A percentile compares a stretch with the other conserved stretches of the same genome.
phyloP scores from a whole-genome alignment of 108 stramenopile species.

The Nannochloropsis gaditana region DNA sequence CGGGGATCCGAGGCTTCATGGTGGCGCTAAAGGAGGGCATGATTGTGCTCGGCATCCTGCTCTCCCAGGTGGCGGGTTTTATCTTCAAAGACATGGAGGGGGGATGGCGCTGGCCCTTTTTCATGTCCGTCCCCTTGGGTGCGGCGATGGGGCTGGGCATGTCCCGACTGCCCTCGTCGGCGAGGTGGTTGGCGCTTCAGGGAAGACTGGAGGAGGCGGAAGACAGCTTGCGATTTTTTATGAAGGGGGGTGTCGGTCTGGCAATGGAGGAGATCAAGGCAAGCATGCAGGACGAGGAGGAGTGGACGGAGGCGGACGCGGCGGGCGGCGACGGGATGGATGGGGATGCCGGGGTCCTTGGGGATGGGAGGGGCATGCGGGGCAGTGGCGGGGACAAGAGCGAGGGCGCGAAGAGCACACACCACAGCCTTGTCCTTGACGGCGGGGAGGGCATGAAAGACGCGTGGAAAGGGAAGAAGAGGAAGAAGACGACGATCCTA shows the following conservation, averaged over 20 bases:
- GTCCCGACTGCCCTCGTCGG: conserved; percentile 42
- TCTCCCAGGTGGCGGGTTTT: conserved; percentile 61
- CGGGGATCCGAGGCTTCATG: conserved; percentile 58
- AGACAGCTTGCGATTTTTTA: conserved; percentile 21
- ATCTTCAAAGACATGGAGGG: conserved; percentile 37
- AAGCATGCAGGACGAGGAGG: background rate
- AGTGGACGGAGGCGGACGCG: background rate
- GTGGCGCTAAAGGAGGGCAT: conserved; percentile 68
- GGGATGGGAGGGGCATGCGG: background rate
- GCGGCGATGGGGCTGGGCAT: conserved; percentile 47
- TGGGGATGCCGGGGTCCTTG: background rate
- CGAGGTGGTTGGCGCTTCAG: conserved; percentile 37
- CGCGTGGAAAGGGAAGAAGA: background rate
- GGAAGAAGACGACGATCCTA: background rate
- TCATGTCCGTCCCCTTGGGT: conserved; percentile 35
- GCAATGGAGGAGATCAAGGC: background rate
- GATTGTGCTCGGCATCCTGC: conserved; percentile 70
- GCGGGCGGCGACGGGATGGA: background rate
- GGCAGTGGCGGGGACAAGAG: background rate
- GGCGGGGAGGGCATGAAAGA: background rate
- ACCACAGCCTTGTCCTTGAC: background rate
- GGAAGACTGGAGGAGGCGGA: conserved; percentile 25
- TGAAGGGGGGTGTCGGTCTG: background rate
- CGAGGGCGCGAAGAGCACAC: background rate
- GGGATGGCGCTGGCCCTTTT: conserved; percentile 57